A percentile compares a stretch with the other conserved stretches of the same genome.
Conservation (phyloP, 1,284 basidiomycete genomes). For the Ustilago trichophora region DNA sequence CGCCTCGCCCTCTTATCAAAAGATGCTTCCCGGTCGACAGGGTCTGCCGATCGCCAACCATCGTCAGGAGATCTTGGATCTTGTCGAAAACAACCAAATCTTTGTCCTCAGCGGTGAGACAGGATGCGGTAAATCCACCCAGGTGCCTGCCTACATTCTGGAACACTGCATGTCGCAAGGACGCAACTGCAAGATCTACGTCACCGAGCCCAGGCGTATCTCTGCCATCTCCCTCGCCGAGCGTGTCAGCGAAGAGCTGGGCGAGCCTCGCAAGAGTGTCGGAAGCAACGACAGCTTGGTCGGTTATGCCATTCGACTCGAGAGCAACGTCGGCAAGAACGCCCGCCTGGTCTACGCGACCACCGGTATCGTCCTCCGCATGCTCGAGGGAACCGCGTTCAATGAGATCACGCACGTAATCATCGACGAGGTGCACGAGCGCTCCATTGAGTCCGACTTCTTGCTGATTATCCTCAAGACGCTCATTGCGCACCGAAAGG, state of each 20-base stretch:
- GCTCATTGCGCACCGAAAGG: slow-evolving; percentile 79
- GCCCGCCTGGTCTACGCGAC: slow-evolving; percentile 72
- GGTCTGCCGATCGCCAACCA: slow-evolving; percentile 87
- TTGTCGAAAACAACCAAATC: slow-evolving; percentile 81
- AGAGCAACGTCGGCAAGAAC: slow-evolving; percentile 74
- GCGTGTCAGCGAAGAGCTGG: slow-evolving; percentile 91
- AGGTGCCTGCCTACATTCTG: slow-evolving; percentile 92
- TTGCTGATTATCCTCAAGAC: slow-evolving; percentile 92
- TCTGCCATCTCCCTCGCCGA: slow-evolving; percentile 97
- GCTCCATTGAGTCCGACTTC: slow-evolving; percentile 97
- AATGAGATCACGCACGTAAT: slow-evolving; percentile 94
- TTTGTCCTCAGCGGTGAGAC: slow-evolving; percentile 96
- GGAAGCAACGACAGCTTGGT: slow-evolving; percentile 84
- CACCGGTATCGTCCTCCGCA: slow-evolving; percentile 94
- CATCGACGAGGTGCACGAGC: slow-evolving; percentile 89
- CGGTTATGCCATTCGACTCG: slow-evolving; percentile 93
- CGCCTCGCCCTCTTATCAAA: slow-evolving; percentile 73
- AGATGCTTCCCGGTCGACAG: slow-evolving; percentile 84
- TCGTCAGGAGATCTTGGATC: slow-evolving; percentile 78
- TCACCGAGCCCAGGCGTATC: slow-evolving; percentile 95
- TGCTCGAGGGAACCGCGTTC: slow-evolving; percentile 90
- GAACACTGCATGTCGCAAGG: slow-evolving; percentile 87
- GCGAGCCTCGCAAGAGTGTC: slow-evolving; percentile 82
- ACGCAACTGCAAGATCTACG: slow-evolving; percentile 87
- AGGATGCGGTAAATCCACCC: slow-evolving; percentile 98